Evolutionary conservation across 2,329 filamentous ascomycete species (phyloP), one percentile per base, ranked within the genome.

Genomic region (Alternaria dauci): DNA sequence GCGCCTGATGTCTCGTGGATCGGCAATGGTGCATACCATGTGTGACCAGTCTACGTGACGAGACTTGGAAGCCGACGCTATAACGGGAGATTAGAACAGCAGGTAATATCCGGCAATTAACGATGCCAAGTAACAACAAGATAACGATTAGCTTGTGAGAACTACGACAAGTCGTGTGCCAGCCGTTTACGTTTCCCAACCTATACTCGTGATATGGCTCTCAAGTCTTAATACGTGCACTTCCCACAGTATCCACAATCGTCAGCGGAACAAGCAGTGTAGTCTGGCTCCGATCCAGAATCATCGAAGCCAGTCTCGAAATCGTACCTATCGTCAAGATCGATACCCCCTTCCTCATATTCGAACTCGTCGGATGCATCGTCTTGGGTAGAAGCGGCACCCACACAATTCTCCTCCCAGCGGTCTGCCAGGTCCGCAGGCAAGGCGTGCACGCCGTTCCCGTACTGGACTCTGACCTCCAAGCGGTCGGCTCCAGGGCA

Each of bases 161-260:
- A 30, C 28, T 30, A 12, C 28, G 11, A 30, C 11, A 30, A 12
- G 5, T 12, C 11, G 28, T 11, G 28, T 11, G 1, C 8, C 0
- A 30, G 28, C 28, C 0, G 9, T 30, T 30, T 5, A 3, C 28
- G 9, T 30, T 30, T 5, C 0, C 0, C 11, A 11, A 4, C 0
- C 1, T 0, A 1, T 11, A 11, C 28, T 11, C 0, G 9, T 12
- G 28, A 38, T 16, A 3, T 25, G 3, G 11, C 32, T 1, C 23
- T 4, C 42, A 39, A 18, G 1, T 6, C 39, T 58, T 30, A 74
- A 51, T 76, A 74, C 23, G 69, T 71, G 58, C 78, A 79, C 28
- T 69, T 75, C 8, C 78, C 78, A 46, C 78, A 80, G 46, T 80
- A 79, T 3, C 75, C 76, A 65, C 77, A 80, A 23, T 70, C 65